These are phyloP conservation scores for Sarocladium oryzae DNA, from an alignment of 2,329 filamentous ascomycete species.

Conservation along the genomic window DNA sequence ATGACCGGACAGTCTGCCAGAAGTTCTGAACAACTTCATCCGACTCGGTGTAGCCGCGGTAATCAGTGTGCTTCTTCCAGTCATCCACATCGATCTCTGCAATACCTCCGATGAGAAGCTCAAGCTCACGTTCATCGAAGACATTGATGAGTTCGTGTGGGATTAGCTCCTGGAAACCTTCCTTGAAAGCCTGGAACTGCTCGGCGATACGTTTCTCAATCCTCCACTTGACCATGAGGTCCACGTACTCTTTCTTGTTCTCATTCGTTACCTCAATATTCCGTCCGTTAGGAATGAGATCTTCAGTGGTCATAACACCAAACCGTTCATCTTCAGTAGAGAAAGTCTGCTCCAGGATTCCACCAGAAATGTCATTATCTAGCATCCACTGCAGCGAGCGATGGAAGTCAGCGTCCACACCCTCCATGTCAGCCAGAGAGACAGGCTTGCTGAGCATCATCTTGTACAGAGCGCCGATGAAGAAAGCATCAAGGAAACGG, in stretches of 20 bases:
- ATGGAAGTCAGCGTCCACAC: slow-evolving; percentile 95
- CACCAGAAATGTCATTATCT: slow-evolving; percentile 91
- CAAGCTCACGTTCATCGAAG: slow-evolving; percentile 95
- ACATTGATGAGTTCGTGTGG: slow-evolving; percentile 95
- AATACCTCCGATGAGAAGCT: slow-evolving; percentile 94
- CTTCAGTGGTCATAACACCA: slow-evolving; percentile 87
- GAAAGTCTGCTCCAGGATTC: slow-evolving; percentile 91
- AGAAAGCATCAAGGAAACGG: slow-evolving; percentile 96
- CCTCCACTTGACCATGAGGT: slow-evolving; percentile 98
- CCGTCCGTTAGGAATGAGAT: slow-evolving; percentile 82
- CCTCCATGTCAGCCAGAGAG: slow-evolving; percentile 91
- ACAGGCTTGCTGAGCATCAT: slow-evolving; percentile 97
- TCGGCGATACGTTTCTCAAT: slow-evolving; percentile 98
- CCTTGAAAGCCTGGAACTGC: slow-evolving; percentile 96
- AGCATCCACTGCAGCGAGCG: slow-evolving; percentile 95
- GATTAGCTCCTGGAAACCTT: slow-evolving; percentile 95
- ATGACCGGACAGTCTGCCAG: slow-evolving; percentile 94
- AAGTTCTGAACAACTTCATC: slow-evolving; percentile 98
- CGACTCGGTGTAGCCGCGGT: slow-evolving; percentile 94
- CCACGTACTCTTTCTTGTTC: slow-evolving; percentile 98
- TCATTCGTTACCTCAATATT: slow-evolving; percentile 96
- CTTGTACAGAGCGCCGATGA: slow-evolving; percentile 98
- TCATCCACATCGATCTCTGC: slow-evolving; percentile 99
- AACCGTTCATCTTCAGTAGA: slow-evolving; percentile 97
- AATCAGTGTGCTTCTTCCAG: slow-evolving; percentile 99